A percentile compares a stretch with the other conserved stretches of the same genome.
Conservation (phyloP, 208 protist species). For the Leishmania gerbilli region DNA sequence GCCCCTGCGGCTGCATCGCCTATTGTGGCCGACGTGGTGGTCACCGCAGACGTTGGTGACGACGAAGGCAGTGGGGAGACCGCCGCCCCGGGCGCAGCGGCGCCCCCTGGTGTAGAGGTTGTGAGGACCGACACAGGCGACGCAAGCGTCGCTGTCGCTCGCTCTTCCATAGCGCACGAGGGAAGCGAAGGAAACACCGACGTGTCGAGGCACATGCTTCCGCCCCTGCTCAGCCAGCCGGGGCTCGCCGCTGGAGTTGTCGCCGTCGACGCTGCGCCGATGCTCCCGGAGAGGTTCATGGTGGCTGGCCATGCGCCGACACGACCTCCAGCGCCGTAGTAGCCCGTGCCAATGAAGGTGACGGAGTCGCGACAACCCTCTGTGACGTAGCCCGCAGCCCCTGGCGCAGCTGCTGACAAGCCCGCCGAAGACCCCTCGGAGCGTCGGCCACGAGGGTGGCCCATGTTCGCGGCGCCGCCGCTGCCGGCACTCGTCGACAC, state of each 20-base stretch:
- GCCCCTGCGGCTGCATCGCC: slow-evolving; percentile 2
- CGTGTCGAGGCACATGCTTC: slow-evolving; percentile 5
- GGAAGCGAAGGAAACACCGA: slow-evolving; percentile 8
- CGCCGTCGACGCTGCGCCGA: not conserved
- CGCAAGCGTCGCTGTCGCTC: not conserved
- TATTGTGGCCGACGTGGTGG: not conserved
- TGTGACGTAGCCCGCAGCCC: not conserved
- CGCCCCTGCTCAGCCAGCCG: not conserved
- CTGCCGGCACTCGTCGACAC: not conserved
- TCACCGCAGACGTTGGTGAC: not conserved
- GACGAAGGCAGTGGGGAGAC: not conserved
- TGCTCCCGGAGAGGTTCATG: not conserved
- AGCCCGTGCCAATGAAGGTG: slow-evolving; percentile 28
- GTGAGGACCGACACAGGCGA: slow-evolving; percentile 6
- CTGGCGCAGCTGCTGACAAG: not conserved
- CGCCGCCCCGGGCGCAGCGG: not conserved
- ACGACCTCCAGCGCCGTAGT: slow-evolving; percentile 8
- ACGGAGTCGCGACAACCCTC: slow-evolving; percentile 6
- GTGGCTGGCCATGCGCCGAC: slow-evolving; percentile 2
- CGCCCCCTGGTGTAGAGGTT: not conserved
- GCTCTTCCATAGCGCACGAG: slow-evolving; percentile 21
- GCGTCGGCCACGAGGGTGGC: slow-evolving; percentile 2
- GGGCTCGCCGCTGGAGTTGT: slow-evolving; percentile 2
- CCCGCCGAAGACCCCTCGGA: slow-evolving; percentile 2
- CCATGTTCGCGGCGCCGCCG: not conserved